phyloP scores from a whole-genome alignment of 768 basidiomycete species.

The Lactarius sanguifluus region DNA sequence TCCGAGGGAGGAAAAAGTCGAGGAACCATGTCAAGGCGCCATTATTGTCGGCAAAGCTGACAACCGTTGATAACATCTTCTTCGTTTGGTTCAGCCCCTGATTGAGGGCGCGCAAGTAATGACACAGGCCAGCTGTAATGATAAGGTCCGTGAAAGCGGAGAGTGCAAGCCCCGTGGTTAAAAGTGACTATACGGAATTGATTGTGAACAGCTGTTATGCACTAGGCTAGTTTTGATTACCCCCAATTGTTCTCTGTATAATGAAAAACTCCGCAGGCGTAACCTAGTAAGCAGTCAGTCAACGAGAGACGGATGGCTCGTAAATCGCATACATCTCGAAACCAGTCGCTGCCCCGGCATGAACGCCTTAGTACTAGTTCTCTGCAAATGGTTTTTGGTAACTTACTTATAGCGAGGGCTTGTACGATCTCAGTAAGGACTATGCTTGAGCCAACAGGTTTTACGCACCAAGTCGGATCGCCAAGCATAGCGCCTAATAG shows the following conservation, averaged over 20 bases:
- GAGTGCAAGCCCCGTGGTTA: constrained; percentile 18
- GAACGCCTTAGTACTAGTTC: neutral
- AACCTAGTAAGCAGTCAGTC: constrained; percentile 8
- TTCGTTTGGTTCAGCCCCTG: constrained; percentile 12
- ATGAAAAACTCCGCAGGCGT: neutral
- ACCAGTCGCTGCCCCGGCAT: neutral
- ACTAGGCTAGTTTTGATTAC: neutral
- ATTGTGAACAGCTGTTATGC: neutral
- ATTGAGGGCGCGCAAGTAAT: constrained; percentile 25
- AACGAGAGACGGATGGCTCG: neutral
- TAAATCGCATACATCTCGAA: constrained; percentile 11
- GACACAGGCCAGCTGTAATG: constrained; percentile 17
- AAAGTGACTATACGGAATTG: constrained; percentile 2
- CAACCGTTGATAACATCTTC: constrained; percentile 22
- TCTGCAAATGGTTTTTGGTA: neutral
- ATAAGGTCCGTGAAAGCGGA: constrained; percentile 22
- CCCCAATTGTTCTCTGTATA: constrained; percentile 1
- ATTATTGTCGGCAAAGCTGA: constrained; percentile 21
- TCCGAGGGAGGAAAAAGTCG: neutral
- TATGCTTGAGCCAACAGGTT: neutral
- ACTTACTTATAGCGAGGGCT: constrained; percentile 15
- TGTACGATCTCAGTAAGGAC: neutral
- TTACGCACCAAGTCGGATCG: constrained; percentile 8
- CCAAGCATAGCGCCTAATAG: neutral
- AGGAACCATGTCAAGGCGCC: constrained; percentile 25